Evolutionary conservation across 2,329 filamentous ascomycete genomes (phyloP).

Genomic region (Aureobasidium sp.): DNA sequence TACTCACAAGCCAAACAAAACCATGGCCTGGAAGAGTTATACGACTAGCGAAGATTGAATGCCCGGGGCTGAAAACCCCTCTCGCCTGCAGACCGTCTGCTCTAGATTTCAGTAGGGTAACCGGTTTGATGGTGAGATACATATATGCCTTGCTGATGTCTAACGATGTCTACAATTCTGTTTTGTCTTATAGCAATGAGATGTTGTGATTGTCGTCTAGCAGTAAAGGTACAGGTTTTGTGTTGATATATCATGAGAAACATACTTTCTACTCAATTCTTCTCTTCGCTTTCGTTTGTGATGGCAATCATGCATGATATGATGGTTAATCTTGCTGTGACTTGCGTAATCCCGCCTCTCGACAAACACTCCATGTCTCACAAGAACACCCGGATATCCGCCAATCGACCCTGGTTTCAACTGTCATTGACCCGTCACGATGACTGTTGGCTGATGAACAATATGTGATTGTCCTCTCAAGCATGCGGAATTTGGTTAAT

Average conservation of each 20-base stretch:
- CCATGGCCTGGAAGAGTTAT: slow-evolving; percentile 77
- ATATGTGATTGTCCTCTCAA: too few species aligned
- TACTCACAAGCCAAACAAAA: slow-evolving; percentile 59
- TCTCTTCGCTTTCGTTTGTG: background rate
- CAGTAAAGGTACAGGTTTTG: background rate
- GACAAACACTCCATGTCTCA: too few species aligned
- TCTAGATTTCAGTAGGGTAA: slow-evolving; percentile 48
- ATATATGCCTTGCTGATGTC: slow-evolving; percentile 28
- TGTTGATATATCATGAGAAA: background rate
- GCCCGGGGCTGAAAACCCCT: slow-evolving; percentile 38
- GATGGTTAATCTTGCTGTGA: too few species aligned
- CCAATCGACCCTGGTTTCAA: too few species aligned
- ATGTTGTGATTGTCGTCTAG: background rate
- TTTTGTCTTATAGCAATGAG: background rate
- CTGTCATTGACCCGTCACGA: too few species aligned
- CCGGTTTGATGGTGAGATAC: slow-evolving; percentile 83
- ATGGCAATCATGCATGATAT: too few species aligned
- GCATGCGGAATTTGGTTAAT: too few species aligned
- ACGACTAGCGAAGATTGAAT: slow-evolving; percentile 82
- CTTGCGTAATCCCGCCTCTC: too few species aligned
- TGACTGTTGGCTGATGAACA: too few species aligned
- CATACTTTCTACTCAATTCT: background rate
- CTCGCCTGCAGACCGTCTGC: slow-evolving; percentile 77
- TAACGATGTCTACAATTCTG: background rate
- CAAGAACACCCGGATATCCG: too few species aligned